Evolutionary conservation across 2,329 filamentous ascomycete species (phyloP), one percentile per base, ranked within the genome.

Genomic region (Diaporthe humulicola): DNA sequence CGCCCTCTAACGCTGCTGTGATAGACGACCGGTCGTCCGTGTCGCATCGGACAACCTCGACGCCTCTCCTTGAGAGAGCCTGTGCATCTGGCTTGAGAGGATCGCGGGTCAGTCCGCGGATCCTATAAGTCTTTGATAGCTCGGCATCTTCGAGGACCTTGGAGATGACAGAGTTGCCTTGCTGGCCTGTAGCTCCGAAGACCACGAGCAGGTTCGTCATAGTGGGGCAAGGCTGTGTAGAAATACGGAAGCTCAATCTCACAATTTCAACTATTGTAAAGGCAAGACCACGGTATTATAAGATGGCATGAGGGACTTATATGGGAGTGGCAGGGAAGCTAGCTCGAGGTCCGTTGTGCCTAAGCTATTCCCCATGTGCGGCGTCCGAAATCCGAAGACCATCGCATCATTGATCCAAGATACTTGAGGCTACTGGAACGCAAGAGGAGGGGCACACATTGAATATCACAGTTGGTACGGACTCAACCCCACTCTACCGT

Each of bases 1-100:
- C 83, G 66, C 82, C 84, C 25, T 60, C 80, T n/a, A 71, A 17
- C 15, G 56, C 70, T 28, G 56, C 70, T 36, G 48, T 58, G 9
- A 71, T 10, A 19, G 70, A 71, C 38, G 70, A 42, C 25, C 30
- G 52, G 25, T 71, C 56, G 12, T 25, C n/a, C 28, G 30, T 48
- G 30, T 71, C 40, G 70, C 52, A 56, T 36, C 42, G 22, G 40
- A 48, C 38, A 3, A 71, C 56, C 57, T 71, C 70, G 9, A 71
- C 61, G 2, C 61, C 54, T 17, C 30, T 71, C 54, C 38, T 14
- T 25, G 19, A n/a, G 10, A 71, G 70, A 9, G 38, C 57, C 25
- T 71, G 36, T 17, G 54, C 70, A 25, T 71, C 57, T 22, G 70
- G 40, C n/a, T 36, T 66, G 28, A 6, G 7, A 15, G 40, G 61